Evolutionary conservation across 2,329 filamentous ascomycete genomes (phyloP), one percentile per base, ranked within the genome.

Genomic region (Canariomyces notabilis): DNA sequence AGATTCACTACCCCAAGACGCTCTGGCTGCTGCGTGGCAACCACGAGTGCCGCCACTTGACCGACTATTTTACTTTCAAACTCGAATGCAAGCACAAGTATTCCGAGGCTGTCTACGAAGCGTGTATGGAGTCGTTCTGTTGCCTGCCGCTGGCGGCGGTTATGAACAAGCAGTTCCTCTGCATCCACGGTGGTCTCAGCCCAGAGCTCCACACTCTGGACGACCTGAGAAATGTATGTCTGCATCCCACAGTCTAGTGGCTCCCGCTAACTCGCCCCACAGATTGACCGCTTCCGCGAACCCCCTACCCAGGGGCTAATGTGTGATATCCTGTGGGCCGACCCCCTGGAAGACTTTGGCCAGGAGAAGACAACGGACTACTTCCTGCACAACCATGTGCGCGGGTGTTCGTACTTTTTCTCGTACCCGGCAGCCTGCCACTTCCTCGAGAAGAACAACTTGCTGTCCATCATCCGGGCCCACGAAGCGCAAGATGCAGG

Each of bases 21-120:
- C 82, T 98, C 47, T 98, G 93, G 93, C 77, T 98, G 58, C 80
- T 98, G 58, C 87, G 93, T 61, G 93, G 93, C 58, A 98, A 98
- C 70, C 93, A 98, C 72, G 93, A 98, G 72, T 98, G 93, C 69
- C 85, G 93, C 62, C 93, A 98, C 74, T 79, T 98, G 77, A 98
- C 93, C 48, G 93, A 98, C 66, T 98, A 98, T 77, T 98, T 98
- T 72, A 98, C 93, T 51, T 98, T 98, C 77, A 97, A 98, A 77
- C 83, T 98, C 48, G 93, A 98, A 69, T 98, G 93, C 78, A 96
- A 95, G 74, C 93, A 98, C 80, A 98, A 98, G 70, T 98, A 98
- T 72, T 95, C 89, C 26, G 93, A 97, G 72, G 80, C 80, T 54
- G 80, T 98, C 50, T 98, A 98, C 67, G 91, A 98, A 63, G 91